Percentiles rank a stretch among this genome's conserved stretches.
Conservation (phyloP, 495 filamentous ascomycete genomes). For the Xylaria telfairii region DNA sequence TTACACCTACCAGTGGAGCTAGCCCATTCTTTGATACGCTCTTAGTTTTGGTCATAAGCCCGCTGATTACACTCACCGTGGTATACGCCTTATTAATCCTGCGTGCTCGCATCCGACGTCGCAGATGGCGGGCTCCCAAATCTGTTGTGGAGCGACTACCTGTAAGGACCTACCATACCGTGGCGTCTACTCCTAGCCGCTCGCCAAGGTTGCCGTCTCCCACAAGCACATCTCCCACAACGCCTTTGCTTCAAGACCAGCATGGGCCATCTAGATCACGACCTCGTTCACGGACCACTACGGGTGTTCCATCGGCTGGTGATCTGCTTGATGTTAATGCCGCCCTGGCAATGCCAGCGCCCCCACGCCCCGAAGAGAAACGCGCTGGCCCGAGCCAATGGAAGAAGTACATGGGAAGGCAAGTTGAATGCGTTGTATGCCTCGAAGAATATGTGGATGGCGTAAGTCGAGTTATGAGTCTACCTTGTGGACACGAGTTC, state of each 20-base stretch:
- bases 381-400: slow-evolving; percentile 63
- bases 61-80: slow-evolving; percentile 86
- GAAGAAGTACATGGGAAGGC: slow-evolving; percentile 83
- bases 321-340: slow-evolving; percentile 46
- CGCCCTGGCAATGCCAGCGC: slow-evolving; percentile 40
- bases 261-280: slow-evolving; percentile 57
- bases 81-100: slow-evolving; percentile 90
- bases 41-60: slow-evolving; percentile 88
- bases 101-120: slow-evolving; percentile 84
- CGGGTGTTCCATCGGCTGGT: slow-evolving; percentile 58
- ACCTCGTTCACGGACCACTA: slow-evolving; percentile 70
- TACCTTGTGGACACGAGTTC: slow-evolving; percentile 99
- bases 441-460: slow-evolving; percentile 97
- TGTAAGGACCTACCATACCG: slow-evolving; percentile 90
- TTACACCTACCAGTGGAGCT: slow-evolving; percentile 89
- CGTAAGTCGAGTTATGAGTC: slow-evolving; percentile 91
- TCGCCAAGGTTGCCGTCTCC: slow-evolving; percentile 61
- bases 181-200: slow-evolving; percentile 66
- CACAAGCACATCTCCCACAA: slow-evolving; percentile 69
- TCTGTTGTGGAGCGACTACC: slow-evolving; percentile 94
- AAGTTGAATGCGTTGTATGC: slow-evolving; percentile 96
- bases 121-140: slow-evolving; percentile 95
- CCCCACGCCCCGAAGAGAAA: slow-evolving; percentile 53
- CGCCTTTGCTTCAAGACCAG: slow-evolving; percentile 73
- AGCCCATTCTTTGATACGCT: slow-evolving; percentile 97